These are phyloP conservation scores for Diutina ranongensis DNA, from an alignment of 1,139 yeast species.

Conservation along the genomic window DNA sequence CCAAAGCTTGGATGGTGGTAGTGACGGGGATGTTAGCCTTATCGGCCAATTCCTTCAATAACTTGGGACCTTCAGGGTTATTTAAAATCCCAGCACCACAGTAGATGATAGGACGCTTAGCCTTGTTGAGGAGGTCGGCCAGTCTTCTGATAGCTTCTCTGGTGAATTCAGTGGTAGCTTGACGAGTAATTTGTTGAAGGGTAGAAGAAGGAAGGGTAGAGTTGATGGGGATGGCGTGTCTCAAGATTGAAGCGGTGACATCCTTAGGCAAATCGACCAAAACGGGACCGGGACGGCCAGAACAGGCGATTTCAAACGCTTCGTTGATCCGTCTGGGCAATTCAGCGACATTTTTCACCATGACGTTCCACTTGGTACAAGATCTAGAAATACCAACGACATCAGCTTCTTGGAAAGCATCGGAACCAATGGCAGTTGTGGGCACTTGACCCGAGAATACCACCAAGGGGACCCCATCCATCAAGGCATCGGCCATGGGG, in stretches of 20 bases:
- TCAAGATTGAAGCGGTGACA: slow-evolving; percentile 84
- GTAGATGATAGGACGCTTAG: slow-evolving; percentile 80
- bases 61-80: slow-evolving; percentile 67
- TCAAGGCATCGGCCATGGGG: slow-evolving; percentile 94
- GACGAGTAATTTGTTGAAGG: slow-evolving; percentile 56
- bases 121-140: slow-evolving; percentile 65
- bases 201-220: slow-evolving; percentile 79
- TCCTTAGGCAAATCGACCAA: slow-evolving; percentile 96
- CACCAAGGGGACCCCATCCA: slow-evolving; percentile 95
- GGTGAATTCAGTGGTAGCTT: slow-evolving; percentile 68
- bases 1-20: slow-evolving; percentile 87
- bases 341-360: slow-evolving; percentile 92
- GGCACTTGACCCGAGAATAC: slow-evolving; percentile 99
- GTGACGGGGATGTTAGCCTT: slow-evolving; percentile 93
- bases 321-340: slow-evolving; percentile 92
- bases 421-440: slow-evolving; percentile 91
- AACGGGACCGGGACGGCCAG: slow-evolving; percentile 98
- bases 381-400: slow-evolving; percentile 93
- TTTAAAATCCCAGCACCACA: slow-evolving; percentile 89
- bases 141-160: slow-evolving; percentile 65
- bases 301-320: slow-evolving; percentile 92
- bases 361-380: slow-evolving; percentile 98
- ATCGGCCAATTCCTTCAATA: slow-evolving; percentile 75
- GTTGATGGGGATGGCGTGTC: slow-evolving; percentile 78
- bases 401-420: slow-evolving; percentile 98